These are phyloP conservation scores for Vigna hirtella DNA, from an alignment of 306 rosid species.

Conservation along the genomic window DNA sequence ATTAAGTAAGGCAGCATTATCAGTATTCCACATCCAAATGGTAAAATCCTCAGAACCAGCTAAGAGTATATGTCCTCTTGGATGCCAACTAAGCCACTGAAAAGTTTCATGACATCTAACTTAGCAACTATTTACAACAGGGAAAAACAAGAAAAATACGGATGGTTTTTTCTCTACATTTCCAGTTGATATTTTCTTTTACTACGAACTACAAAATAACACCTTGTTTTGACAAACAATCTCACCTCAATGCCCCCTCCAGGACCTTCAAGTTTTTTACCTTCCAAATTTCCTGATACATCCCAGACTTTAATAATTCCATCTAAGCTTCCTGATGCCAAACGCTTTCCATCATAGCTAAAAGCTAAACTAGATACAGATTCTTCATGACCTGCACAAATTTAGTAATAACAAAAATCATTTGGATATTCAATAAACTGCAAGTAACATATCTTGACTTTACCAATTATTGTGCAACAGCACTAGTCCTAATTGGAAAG, in stretches of 20 bases:
- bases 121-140: conserved; percentile 19
- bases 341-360: conserved; percentile 79
- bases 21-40: conserved; percentile 96
- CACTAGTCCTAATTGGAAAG: not conserved
- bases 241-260: conserved; percentile 75
- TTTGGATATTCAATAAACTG: conserved; percentile 1
- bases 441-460: conserved; percentile 27
- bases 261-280: conserved; percentile 72
- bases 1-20: conserved; percentile 59
- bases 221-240: not conserved
- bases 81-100: conserved; percentile 98
- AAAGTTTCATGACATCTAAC: conserved; percentile 45
- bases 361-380: conserved; percentile 79
- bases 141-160: not conserved
- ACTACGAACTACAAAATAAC: not conserved
- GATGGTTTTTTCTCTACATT: not conserved
- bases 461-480: conserved; percentile 2
- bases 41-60: conserved; percentile 89
- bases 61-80: conserved; percentile 78
- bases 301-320: conserved; percentile 87
- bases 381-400: conserved; percentile 75
- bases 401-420: conserved; percentile 4
- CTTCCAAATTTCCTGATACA: conserved; percentile 57
- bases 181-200: not conserved
- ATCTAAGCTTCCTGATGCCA: conserved; percentile 85